These are phyloP conservation scores for Solanum pinnatisectum DNA, from an alignment of 257 asterid species.

Conservation along the genomic window DNA sequence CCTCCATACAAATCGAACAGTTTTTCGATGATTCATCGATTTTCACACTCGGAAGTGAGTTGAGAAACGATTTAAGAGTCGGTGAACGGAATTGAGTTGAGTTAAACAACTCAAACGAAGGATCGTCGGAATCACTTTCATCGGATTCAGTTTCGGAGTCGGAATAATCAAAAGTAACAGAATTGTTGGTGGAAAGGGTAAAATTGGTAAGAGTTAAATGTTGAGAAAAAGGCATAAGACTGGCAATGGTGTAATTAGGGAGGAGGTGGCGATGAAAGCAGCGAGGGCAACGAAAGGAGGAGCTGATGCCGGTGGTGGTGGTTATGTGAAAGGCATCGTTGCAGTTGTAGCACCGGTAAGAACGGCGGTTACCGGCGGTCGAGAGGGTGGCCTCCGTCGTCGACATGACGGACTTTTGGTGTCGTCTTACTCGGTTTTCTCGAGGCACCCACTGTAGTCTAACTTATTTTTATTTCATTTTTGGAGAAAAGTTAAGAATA, in stretches of 20 bases:
- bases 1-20: slow-evolving; percentile 54
- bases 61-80: slow-evolving; percentile 22
- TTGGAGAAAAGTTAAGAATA: neutral
- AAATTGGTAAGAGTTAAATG: neutral
- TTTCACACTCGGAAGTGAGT: slow-evolving; percentile 20
- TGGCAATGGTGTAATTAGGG: slow-evolving; percentile 29
- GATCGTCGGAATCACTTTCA: slow-evolving; percentile 22
- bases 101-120: slow-evolving; percentile 11
- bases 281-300: slow-evolving; percentile 44
- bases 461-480: neutral
- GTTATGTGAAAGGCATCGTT: slow-evolving; percentile 31
- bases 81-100: slow-evolving; percentile 5
- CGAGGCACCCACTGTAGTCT: neutral
- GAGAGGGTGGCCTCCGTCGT: neutral
- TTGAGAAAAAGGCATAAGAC: slow-evolving; percentile 7
- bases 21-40: slow-evolving; percentile 12
- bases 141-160: slow-evolving; percentile 22
- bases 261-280: slow-evolving; percentile 44
- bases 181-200: slow-evolving; percentile 1
- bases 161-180: neutral
- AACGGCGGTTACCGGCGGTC: neutral
- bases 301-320: slow-evolving; percentile 7
- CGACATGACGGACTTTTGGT: neutral
- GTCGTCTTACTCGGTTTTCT: neutral
- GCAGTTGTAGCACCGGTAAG: slow-evolving; percentile 23